Evolutionary conservation across 148 eudicot genomes (phyloP).

Genomic region (Mesembryanthemum crystallinum): DNA sequence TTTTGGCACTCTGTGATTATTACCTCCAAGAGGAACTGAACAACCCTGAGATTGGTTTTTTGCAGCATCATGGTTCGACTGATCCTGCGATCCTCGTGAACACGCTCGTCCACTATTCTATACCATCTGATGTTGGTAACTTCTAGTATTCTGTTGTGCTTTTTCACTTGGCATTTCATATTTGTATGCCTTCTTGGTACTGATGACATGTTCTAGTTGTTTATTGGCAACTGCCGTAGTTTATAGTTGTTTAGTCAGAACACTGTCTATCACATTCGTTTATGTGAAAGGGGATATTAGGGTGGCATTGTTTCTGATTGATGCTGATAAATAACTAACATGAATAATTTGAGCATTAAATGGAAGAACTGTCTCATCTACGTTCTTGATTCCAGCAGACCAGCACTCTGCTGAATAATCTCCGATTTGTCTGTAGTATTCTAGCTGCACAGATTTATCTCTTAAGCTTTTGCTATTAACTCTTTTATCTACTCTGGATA

Average conservation of each 20-base stretch:
- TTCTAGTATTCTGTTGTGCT: not conserved
- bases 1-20: not conserved
- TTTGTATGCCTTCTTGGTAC: not conserved
- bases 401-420: not conserved
- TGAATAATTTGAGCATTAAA: not conserved
- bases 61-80: slow-evolving; percentile 32
- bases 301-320: not conserved
- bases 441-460: too few relatives aligned
- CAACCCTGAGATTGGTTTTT: not conserved
- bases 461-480: too few relatives aligned
- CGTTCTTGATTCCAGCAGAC: not conserved
- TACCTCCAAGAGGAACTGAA: not conserved
- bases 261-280: not conserved
- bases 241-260: not conserved
- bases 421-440: too few relatives aligned
- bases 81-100: slow-evolving; percentile 24
- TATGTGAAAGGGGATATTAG: not conserved
- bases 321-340: not conserved
- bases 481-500: too few relatives aligned
- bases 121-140: slow-evolving; percentile 15
- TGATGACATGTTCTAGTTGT: not conserved
- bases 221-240: too few relatives aligned
- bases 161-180: not conserved
- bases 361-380: not conserved
- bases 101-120: slow-evolving; percentile 23